Base-by-base conservation (phyloP, 108 stramenopile species). In the Cyclotella distinguenda region DNA sequence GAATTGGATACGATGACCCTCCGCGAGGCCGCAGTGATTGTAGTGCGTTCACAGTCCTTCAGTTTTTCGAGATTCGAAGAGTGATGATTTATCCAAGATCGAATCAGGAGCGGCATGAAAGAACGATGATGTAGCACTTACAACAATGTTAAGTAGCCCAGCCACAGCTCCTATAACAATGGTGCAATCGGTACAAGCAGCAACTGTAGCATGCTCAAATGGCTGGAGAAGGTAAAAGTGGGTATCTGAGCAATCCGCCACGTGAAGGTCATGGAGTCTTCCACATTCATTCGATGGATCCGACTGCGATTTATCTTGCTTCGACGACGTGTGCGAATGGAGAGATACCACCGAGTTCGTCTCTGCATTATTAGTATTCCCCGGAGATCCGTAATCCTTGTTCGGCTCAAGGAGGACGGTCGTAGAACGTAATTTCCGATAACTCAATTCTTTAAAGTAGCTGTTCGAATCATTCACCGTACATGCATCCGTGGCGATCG, bases 121-220 rank as follows among this genome's bases (percentile, higher is more conserved):
- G 7, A 12, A 6, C 21, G 25, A 50, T 8, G 4, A 2, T 52
- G 30, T 31, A 36, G 5, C 11, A 36, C 54, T 55, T 55, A 55
- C 54, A 35, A 93, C 84, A 10, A 93, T 83, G 51, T 93, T 84
- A 15, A 93, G 68, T 44, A 93, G 71, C 8, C 94, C 94, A 11
- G 96, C 92, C 2, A 93, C 94, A 26, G 94, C 94, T n/a, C 96
- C 96, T n/a, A 96, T 72, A 38, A 96, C 96, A 38, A 96, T 91
- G n/a, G 96, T 96, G 61, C 96, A 95, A 52, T 90, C 93, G 5
- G 89, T 88, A 62, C 93, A 94, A 6, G 84, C 88, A 6, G 89
- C 77, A 30, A 96, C 86, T 3, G 90, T 93, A 4, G 89, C 95
- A 44, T 91, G 89, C 50, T 94, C 87, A 38, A 95, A 93, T 6